Evolutionary conservation across 371 early-diverging fungal species (phyloP).

Genomic region (Chytridium lagenaria): DNA sequence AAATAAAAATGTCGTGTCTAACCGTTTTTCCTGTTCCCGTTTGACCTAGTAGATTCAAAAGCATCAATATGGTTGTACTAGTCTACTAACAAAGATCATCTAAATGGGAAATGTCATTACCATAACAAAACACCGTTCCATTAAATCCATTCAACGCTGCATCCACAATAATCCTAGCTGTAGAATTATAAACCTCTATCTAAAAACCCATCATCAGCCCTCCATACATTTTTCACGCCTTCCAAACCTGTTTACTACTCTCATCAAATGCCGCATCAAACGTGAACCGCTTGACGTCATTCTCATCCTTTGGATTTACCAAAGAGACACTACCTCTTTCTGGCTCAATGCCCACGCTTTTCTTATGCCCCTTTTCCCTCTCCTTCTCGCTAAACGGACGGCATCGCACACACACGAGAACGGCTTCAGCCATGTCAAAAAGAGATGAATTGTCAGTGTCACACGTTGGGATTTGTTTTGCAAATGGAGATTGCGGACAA

Average conservation of each 20-base stretch:
- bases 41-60: constrained; percentile 42
- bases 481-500: constrained; percentile 33
- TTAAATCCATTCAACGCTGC: constrained; percentile 64
- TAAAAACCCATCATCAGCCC: constrained; percentile 21
- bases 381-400: constrained; percentile 64
- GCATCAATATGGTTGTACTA: background rate
- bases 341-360: constrained; percentile 44
- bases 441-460: background rate
- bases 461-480: background rate
- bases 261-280: constrained; percentile 65
- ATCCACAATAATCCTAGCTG: constrained; percentile 60
- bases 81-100: background rate
- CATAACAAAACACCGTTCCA: constrained; percentile 68
- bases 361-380: constrained; percentile 54
- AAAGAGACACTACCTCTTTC: constrained; percentile 43
- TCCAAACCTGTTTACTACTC: constrained; percentile 48
- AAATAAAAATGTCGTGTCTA: background rate
- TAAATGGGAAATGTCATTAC: constrained; percentile 39
- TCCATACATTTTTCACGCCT: background rate
- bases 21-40: constrained; percentile 56
- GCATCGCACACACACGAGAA: constrained; percentile 61
- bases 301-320: constrained; percentile 49
- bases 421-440: constrained; percentile 42
- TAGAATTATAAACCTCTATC: constrained; percentile 60
- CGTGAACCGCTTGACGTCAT: constrained; percentile 57